A percentile compares a stretch with the other conserved stretches of the same genome.
Conservation (phyloP, 2,329 filamentous ascomycete genomes). For the Stemphylium lycopersici region DNA sequence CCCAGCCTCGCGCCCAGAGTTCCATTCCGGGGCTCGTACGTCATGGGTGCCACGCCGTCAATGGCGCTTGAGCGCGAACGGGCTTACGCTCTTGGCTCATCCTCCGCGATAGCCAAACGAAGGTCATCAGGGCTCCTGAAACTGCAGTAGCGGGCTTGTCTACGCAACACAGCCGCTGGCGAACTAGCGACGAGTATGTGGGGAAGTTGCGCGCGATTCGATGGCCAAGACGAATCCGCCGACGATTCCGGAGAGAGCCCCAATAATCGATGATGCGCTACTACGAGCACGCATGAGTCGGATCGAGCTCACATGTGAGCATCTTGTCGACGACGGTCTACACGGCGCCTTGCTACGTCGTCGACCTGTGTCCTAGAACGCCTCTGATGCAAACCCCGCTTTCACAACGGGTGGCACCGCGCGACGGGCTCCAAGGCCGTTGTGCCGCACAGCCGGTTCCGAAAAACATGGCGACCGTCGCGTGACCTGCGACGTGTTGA, state of each 20-base stretch:
- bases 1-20: constrained; percentile 32
- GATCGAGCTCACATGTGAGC: constrained; percentile 6
- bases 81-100: constrained; percentile 22
- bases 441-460: constrained; percentile 11
- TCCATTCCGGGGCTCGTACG: constrained; percentile 21
- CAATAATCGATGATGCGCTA: constrained; percentile 4
- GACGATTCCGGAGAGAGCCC: constrained; percentile 7
- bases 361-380: not conserved
- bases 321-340: constrained; percentile 2
- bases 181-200: constrained; percentile 26
- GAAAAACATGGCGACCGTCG: not conserved
- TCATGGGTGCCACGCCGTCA: constrained; percentile 33
- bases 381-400: constrained; percentile 4
- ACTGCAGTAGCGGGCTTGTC: constrained; percentile 26
- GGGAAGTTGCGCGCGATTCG: constrained; percentile 24
- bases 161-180: constrained; percentile 23
- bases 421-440: constrained; percentile 1
- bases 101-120: constrained; percentile 21
- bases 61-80: constrained; percentile 10
- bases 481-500: not conserved
- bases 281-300: constrained; percentile 2
- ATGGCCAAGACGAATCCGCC: constrained; percentile 20
- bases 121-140: constrained; percentile 16
- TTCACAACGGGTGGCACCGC: constrained; percentile 2
- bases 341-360: not conserved